These are phyloP conservation scores for Botrytis byssoidea DNA, from an alignment of 2,329 filamentous ascomycete species.

Conservation along the genomic window DNA sequence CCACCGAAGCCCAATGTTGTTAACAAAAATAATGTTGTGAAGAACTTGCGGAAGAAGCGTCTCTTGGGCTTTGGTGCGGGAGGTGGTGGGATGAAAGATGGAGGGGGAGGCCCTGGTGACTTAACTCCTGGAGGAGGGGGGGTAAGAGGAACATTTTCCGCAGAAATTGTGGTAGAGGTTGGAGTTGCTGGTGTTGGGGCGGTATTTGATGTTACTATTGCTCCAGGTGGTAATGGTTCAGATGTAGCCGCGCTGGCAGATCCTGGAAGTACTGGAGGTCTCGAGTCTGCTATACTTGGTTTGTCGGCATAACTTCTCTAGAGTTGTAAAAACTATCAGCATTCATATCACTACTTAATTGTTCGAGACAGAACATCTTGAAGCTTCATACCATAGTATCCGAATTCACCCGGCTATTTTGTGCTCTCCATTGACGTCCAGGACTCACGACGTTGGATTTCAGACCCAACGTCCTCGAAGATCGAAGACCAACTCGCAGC, in stretches of 20 bases:
- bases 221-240: constrained; percentile 41
- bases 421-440: constrained; percentile 58
- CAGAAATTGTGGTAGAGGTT: constrained; percentile 46
- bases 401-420: constrained; percentile 41
- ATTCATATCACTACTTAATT: constrained; percentile 23
- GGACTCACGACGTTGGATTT: constrained; percentile 53
- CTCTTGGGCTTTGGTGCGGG: constrained; percentile 55
- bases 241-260: constrained; percentile 42
- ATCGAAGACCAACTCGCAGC: constrained; percentile 68
- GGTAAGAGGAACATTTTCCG: constrained; percentile 48
- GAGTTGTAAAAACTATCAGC: constrained; percentile 29
- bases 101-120: constrained; percentile 40
- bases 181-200: constrained; percentile 36
- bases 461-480: constrained; percentile 58
- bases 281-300: constrained; percentile 47
- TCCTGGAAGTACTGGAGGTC: constrained; percentile 52
- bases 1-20: constrained; percentile 78
- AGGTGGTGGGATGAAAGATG: constrained; percentile 43
- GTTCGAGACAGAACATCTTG: constrained; percentile 14
- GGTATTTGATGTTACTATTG: constrained; percentile 28
- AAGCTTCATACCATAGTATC: constrained; percentile 41
- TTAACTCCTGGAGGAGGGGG: constrained; percentile 43
- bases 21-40: constrained; percentile 74
- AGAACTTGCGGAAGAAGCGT: constrained; percentile 71
- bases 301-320: constrained; percentile 61